These are phyloP conservation scores for Anethum foeniculum DNA, from an alignment of 140 eudicot species.

Conservation along the genomic window DNA sequence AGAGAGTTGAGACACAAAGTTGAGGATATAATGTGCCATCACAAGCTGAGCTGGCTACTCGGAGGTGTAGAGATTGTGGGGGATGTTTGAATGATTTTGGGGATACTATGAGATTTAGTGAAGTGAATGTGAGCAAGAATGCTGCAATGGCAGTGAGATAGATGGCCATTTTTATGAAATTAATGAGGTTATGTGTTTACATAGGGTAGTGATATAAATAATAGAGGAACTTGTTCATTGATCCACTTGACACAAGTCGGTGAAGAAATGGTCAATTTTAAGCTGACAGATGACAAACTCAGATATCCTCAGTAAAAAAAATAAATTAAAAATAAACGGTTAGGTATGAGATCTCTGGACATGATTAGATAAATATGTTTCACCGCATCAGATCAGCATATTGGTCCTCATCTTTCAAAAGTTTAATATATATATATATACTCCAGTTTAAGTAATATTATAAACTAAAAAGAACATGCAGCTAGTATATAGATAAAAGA, in stretches of 20 bases:
- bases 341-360: background rate
- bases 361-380: background rate
- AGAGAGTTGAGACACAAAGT: slow-evolving; percentile 54
- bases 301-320: background rate
- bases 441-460: too few relatives aligned
- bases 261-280: background rate
- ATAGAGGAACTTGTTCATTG: background rate
- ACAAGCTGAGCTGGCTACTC: slow-evolving; percentile 37
- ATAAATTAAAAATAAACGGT: background rate
- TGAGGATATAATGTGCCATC: slow-evolving; percentile 40
- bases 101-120: background rate
- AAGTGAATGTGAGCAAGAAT: slow-evolving; percentile 24
- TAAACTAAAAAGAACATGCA: too few relatives aligned
- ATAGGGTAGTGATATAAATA: background rate
- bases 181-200: background rate
- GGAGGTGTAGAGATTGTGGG: slow-evolving; percentile 10
- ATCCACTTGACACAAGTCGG: background rate
- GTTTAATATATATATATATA: too few relatives aligned
- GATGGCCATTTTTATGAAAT: background rate
- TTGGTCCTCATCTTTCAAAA: background rate
- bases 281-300: background rate
- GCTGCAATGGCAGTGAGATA: slow-evolving; percentile 21
- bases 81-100: background rate
- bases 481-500: too few relatives aligned
- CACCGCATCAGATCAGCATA: background rate